Evolutionary conservation across 345 rosid genomes (phyloP).

Genomic region (Syzygium oleosum): DNA sequence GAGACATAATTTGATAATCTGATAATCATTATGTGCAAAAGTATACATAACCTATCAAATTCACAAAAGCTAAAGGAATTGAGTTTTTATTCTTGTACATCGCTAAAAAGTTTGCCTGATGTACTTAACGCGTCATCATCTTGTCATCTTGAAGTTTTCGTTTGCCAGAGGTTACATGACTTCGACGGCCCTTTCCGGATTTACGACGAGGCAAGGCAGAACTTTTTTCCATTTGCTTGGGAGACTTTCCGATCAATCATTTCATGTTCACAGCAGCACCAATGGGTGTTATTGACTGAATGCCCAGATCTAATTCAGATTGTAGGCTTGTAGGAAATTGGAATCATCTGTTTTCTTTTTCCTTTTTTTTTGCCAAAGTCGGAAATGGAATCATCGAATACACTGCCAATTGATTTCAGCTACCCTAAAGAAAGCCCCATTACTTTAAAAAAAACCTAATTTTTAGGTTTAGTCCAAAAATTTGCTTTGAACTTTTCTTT

Average conservation of each 20-base stretch:
- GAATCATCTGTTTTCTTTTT: too few species aligned
- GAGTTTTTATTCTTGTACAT: background rate
- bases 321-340: background rate
- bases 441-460: too few species aligned
- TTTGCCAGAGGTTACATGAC: background rate
- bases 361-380: too few species aligned
- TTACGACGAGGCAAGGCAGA: background rate
- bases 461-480: too few species aligned
- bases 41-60: background rate
- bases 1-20: too few species aligned
- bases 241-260: background rate
- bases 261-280: background rate
- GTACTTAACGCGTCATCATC: too few species aligned
- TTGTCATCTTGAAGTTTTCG: too few species aligned
- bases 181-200: background rate
- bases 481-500: too few species aligned
- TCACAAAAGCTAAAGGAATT: background rate
- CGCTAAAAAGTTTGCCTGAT: too few species aligned
- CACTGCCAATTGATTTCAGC: background rate
- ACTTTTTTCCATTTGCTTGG: background rate
- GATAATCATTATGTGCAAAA: background rate
- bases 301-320: background rate
- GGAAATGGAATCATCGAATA: background rate
- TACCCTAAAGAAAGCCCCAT: background rate
- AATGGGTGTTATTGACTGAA: background rate